A percentile compares a stretch with the other conserved stretches of the same genome.
Evolutionary conservation across 352 stramenopile species (phyloP).

Genomic region (Pythium brachiatum): DNA sequence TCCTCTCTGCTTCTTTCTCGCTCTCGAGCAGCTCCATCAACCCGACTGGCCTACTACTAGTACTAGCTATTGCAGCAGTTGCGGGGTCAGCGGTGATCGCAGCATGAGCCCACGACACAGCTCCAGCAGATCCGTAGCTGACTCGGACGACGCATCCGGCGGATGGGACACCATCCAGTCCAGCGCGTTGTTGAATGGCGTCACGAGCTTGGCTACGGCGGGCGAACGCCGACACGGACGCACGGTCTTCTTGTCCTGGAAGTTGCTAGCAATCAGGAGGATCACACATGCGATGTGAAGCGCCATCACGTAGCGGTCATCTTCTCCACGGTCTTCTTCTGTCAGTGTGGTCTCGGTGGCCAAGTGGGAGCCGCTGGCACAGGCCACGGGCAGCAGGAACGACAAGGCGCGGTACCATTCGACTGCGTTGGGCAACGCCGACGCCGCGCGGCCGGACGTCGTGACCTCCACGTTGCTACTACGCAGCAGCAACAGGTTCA

Average conservation of each 20-base stretch:
- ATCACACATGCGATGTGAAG: slow-evolving; percentile 70
- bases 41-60: background rate
- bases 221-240: slow-evolving; percentile 36
- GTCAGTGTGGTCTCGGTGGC: slow-evolving; percentile 43
- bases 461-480: slow-evolving; percentile 33
- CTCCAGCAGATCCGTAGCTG: slow-evolving; percentile 65
- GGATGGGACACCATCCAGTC: slow-evolving; percentile 59
- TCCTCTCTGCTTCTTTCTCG: background rate
- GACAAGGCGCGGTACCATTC: slow-evolving; percentile 74
- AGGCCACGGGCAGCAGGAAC: slow-evolving; percentile 75
- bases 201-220: slow-evolving; percentile 43
- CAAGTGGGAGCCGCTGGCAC: slow-evolving; percentile 54
- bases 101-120: slow-evolving; percentile 63
- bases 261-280: slow-evolving; percentile 62
- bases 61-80: slow-evolving; percentile 26
- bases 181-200: slow-evolving; percentile 53
- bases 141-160: slow-evolving; percentile 48
- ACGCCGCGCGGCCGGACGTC: slow-evolving; percentile 9
- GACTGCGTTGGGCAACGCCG: slow-evolving; percentile 39
- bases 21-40: background rate
- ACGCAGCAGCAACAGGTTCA: slow-evolving; percentile 74
- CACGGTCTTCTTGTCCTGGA: slow-evolving; percentile 41
- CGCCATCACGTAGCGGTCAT: slow-evolving; percentile 79
- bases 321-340: slow-evolving; percentile 54
- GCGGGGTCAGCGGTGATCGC: slow-evolving; percentile 38